These are phyloP conservation scores for Carallia brachiata DNA, from an alignment of 345 rosid species.

Conservation along the genomic window DNA sequence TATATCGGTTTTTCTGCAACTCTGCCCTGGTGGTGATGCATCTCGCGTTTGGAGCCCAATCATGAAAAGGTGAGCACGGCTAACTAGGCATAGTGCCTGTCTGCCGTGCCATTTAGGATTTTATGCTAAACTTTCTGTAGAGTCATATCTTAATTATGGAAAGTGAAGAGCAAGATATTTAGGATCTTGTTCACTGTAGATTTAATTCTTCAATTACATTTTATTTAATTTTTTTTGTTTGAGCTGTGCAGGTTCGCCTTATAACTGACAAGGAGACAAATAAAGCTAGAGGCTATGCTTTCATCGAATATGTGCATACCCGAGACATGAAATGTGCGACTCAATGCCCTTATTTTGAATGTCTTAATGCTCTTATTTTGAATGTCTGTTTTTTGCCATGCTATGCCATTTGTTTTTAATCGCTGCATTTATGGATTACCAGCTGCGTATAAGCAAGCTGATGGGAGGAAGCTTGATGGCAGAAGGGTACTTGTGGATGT, in stretches of 20 bases:
- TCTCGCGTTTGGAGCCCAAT: constrained; percentile 76
- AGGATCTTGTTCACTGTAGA: background rate
- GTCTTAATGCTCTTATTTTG: background rate
- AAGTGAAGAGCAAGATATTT: constrained; percentile 4
- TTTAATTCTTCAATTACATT: constrained; percentile 3
- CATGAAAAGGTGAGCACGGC: constrained; percentile 97
- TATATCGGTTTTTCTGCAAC: constrained; percentile 86
- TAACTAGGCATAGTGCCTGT: constrained; percentile 68
- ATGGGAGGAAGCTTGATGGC: constrained; percentile 96
- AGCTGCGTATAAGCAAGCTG: constrained; percentile 99
- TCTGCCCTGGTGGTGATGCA: constrained; percentile 93
- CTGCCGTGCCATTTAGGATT: constrained; percentile 88
- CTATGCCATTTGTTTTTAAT: constrained; percentile 5
- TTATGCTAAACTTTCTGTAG: constrained; percentile 26
- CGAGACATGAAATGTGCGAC: constrained; percentile 91
- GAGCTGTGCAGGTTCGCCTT: constrained; percentile 65
- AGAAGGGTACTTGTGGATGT: constrained; percentile 99
- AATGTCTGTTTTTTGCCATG: background rate
- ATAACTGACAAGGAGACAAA: constrained; percentile 67
- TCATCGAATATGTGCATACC: constrained; percentile 90
- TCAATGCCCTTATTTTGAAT: constrained; percentile 3
- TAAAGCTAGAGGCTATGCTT: constrained; percentile 95
- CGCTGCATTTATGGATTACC: constrained; percentile 17
- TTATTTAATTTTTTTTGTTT: constrained; percentile 38
- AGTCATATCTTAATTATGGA: constrained; percentile 34